phyloP scores from a whole-genome alignment of 2,329 filamentous ascomycete genomes.

The Alternaria alternata region DNA sequence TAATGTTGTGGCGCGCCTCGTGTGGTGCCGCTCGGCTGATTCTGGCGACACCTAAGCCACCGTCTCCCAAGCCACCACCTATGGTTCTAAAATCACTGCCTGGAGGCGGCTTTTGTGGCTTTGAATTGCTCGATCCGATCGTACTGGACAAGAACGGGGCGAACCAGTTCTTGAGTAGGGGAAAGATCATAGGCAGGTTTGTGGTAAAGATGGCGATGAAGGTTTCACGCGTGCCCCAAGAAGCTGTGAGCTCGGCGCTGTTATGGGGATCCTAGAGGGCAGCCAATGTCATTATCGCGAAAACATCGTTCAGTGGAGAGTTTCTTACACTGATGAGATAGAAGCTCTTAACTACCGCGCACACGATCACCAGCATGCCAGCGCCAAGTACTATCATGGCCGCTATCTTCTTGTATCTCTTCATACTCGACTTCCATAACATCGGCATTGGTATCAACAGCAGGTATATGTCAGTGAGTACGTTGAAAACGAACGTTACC shows the following conservation, averaged over 20 bases:
- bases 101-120: not conserved
- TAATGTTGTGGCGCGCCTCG: not conserved
- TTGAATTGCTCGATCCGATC: not conserved
- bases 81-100: not conserved
- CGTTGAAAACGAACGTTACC: not conserved
- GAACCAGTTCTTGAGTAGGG: not conserved
- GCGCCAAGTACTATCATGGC: slow-evolving; percentile 64
- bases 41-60: not conserved
- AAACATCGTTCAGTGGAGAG: no score
- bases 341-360: slow-evolving; percentile 63
- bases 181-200: slow-evolving; percentile 38
- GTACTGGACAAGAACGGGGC: not conserved
- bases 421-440: slow-evolving; percentile 61
- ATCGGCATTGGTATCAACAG: slow-evolving; percentile 66
- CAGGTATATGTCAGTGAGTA: slow-evolving; percentile 60
- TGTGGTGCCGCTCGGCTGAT: no score
- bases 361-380: slow-evolving; percentile 64
- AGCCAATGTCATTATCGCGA: not conserved
- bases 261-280: not conserved
- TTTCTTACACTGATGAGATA: not conserved
- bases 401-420: slow-evolving; percentile 60
- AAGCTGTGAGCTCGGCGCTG: slow-evolving; percentile 41
- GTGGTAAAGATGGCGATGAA: slow-evolving; percentile 57
- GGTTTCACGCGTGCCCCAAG: slow-evolving; percentile 57
- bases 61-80: not conserved